Conservation (phyloP, 1,139 yeast species). For the Schizosaccharomyces versatilis region DNA sequence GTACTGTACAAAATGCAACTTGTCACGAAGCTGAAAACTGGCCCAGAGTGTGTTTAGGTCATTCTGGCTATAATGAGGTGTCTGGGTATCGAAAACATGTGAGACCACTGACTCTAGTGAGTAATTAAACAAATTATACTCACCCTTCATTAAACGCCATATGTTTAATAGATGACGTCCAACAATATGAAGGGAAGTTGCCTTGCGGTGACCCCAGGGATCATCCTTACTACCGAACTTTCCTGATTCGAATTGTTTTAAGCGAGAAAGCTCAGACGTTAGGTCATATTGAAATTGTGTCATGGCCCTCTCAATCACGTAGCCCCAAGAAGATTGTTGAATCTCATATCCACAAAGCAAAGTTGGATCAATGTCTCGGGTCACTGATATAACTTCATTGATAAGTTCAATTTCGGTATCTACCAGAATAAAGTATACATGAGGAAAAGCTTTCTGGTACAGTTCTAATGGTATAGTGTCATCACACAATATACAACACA, state of each 20-base stretch:
- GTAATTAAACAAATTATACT: slow-evolving; percentile 41
- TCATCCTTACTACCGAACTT: slow-evolving; percentile 34
- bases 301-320: slow-evolving; percentile 43
- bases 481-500: background rate
- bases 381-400: slow-evolving; percentile 31
- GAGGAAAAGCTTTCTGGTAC: background rate
- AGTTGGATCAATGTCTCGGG: slow-evolving; percentile 60
- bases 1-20: slow-evolving; percentile 29
- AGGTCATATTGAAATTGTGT: slow-evolving; percentile 29
- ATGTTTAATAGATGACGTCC: slow-evolving; percentile 71
- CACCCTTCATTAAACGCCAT: slow-evolving; percentile 56
- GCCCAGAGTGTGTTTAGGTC: slow-evolving; percentile 33
- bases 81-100: slow-evolving; percentile 40
- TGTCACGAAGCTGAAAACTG: slow-evolving; percentile 14
- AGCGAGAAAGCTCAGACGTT: slow-evolving; percentile 26
- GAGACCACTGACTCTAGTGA: slow-evolving; percentile 56
- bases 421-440: background rate
- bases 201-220: slow-evolving; percentile 64
- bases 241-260: slow-evolving; percentile 18
- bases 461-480: too few relatives aligned
- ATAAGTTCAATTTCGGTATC: slow-evolving; percentile 15
- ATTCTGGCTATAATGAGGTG: slow-evolving; percentile 39
- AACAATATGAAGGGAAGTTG: slow-evolving; percentile 41
- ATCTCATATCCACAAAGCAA: slow-evolving; percentile 70
- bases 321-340: slow-evolving; percentile 74